These are phyloP conservation scores for Bocquillonia castaneifolia DNA, from an alignment of 441 rosid species.

Conservation along the genomic window DNA sequence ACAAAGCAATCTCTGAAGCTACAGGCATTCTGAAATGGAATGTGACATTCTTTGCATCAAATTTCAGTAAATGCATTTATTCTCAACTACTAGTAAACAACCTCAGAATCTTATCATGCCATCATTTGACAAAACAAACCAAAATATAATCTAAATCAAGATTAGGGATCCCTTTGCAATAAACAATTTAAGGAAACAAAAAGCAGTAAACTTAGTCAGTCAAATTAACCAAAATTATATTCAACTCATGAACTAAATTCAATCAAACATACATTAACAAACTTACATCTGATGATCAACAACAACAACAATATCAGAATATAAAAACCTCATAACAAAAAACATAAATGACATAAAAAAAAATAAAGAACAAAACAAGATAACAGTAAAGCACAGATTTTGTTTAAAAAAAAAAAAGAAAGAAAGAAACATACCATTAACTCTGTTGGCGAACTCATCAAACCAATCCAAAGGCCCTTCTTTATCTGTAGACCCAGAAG, in stretches of 20 bases:
- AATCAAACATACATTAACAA: conserved; percentile 8
- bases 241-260: conserved; percentile 17
- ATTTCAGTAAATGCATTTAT: background rate
- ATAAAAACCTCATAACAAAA: background rate
- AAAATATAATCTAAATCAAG: conserved; percentile 23
- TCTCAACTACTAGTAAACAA: background rate
- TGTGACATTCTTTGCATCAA: background rate
- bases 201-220: conserved; percentile 19
- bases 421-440: conserved; percentile 34
- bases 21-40: conserved; percentile 10
- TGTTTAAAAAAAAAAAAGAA: background rate
- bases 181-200: conserved; percentile 9
- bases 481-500: conserved; percentile 42
- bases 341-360: background rate
- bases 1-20: background rate
- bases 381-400: conserved; percentile 18
- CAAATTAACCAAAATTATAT: conserved; percentile 19
- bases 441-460: conserved; percentile 44
- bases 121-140: conserved; percentile 12
- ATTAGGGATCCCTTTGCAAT: conserved; percentile 38
- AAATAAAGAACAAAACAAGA: conserved; percentile 2
- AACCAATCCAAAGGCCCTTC: conserved; percentile 51
- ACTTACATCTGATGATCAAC: conserved; percentile 8
- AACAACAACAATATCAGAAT: conserved; percentile 10
- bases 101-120: background rate